Evolutionary conservation across 176 grass and related monocot species (phyloP).

Genomic region (Eragrostis nindensis): DNA sequence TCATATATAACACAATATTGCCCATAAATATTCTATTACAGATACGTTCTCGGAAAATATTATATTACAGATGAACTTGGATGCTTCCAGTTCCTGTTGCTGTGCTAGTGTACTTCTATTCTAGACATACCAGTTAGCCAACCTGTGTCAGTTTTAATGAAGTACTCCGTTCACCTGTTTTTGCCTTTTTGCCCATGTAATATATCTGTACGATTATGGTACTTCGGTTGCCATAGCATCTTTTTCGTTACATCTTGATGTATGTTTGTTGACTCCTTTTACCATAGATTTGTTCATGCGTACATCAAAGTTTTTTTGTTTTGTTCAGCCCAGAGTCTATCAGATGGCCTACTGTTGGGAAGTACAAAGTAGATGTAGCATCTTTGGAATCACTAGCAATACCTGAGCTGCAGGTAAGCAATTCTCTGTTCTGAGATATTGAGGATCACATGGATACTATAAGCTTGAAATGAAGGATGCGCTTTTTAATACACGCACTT

Average conservation of each 20-base stretch:
- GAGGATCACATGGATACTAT: neutral
- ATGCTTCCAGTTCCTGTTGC: slow-evolving; percentile 14
- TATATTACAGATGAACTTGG: neutral
- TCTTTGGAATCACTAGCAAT: slow-evolving; percentile 87
- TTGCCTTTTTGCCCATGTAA: slow-evolving; percentile 1
- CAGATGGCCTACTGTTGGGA: slow-evolving; percentile 88
- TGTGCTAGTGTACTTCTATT: neutral
- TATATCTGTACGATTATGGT: neutral
- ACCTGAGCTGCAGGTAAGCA: slow-evolving; percentile 77
- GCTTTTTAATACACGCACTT: slow-evolving; percentile 4
- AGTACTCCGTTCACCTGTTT: neutral
- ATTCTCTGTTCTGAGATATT: slow-evolving; percentile 9
- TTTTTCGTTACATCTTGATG: neutral
- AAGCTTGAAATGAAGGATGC: neutral
- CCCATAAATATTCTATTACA: too few relatives aligned
- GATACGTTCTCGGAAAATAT: too few relatives aligned
- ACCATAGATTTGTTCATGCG: neutral
- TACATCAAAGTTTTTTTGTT: slow-evolving; percentile 4
- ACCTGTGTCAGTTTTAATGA: neutral
- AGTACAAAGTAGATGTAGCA: slow-evolving; percentile 86
- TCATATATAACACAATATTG: neutral
- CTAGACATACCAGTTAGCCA: neutral
- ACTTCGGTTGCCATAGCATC: neutral
- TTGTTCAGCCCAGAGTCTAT: slow-evolving; percentile 68
- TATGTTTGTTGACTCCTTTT: slow-evolving; percentile 12